phyloP scores from a whole-genome alignment of 2,329 filamentous ascomycete genomes.

The Hypoxylon sp. region DNA sequence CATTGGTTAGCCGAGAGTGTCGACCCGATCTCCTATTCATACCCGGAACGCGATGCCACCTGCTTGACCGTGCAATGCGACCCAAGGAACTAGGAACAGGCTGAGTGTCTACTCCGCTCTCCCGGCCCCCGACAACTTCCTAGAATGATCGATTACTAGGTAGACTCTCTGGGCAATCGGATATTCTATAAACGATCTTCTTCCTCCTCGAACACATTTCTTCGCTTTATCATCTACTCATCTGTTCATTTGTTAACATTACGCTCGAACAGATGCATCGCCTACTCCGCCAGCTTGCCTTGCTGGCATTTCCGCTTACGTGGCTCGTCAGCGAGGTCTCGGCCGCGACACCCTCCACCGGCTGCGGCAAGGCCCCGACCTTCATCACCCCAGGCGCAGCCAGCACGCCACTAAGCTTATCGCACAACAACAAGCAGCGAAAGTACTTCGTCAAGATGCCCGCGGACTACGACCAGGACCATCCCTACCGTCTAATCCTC shows the following conservation, averaged over 20 bases:
- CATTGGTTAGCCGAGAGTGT: neutral
- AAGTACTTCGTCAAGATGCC: slow-evolving; percentile 51
- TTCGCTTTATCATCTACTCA: slow-evolving; percentile 3
- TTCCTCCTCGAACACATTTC: slow-evolving; percentile 1
- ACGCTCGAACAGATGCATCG: slow-evolving; percentile 3
- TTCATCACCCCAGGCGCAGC: slow-evolving; percentile 31
- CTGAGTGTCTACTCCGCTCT: slow-evolving; percentile 8
- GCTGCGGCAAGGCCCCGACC: slow-evolving; percentile 45
- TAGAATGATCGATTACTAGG: neutral
- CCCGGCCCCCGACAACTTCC: neutral
- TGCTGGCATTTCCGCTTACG: slow-evolving; percentile 5
- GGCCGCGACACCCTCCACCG: slow-evolving; percentile 31
- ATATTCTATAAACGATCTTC: slow-evolving; percentile 9
- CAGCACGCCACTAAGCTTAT: slow-evolving; percentile 40
- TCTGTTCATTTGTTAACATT: neutral
- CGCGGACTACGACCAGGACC: slow-evolving; percentile 52
- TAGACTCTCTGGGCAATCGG: neutral
- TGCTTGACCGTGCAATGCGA: neutral
- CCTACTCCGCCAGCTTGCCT: slow-evolving; percentile 4
- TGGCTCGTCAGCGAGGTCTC: slow-evolving; percentile 7
- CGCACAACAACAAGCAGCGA: slow-evolving; percentile 50
- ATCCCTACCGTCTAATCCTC: slow-evolving; percentile 55
- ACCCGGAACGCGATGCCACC: slow-evolving; percentile 15
- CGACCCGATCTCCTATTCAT: slow-evolving; percentile 45
- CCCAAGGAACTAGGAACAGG: neutral